Evolutionary conservation across 2,329 filamentous ascomycete genomes (phyloP).

Genomic region (Phialophora chinensis): DNA sequence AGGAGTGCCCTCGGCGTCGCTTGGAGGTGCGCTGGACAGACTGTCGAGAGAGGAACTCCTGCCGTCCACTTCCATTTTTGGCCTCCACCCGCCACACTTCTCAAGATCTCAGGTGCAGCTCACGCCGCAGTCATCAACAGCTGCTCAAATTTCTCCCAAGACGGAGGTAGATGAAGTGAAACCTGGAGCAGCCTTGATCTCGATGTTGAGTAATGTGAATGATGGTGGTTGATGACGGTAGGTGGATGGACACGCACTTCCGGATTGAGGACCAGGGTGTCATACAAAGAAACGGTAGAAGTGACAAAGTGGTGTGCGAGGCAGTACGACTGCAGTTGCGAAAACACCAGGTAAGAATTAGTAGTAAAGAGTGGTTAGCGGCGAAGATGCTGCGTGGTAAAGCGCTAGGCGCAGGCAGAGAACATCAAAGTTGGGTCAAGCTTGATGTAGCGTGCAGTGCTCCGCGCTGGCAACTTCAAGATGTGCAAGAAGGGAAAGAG

Average conservation of each 20-base stretch:
- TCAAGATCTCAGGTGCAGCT: constrained; percentile 6
- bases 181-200: background rate
- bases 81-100: constrained; percentile 6
- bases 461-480: constrained; percentile 12
- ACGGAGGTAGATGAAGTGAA: background rate
- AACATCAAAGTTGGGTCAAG: constrained; percentile 27
- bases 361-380: constrained; percentile 15
- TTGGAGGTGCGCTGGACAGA: constrained; percentile 39
- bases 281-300: constrained; percentile 12
- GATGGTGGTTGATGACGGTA: constrained; percentile 1
- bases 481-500: constrained; percentile 30
- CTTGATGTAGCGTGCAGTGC: constrained; percentile 5
- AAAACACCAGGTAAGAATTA: constrained; percentile 20
- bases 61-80: constrained; percentile 36
- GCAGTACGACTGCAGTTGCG: background rate
- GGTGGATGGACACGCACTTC: constrained; percentile 8
- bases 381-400: constrained; percentile 22
- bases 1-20: constrained; percentile 36
- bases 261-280: constrained; percentile 4
- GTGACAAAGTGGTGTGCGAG: constrained; percentile 3
- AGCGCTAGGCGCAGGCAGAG: constrained; percentile 16
- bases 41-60: constrained; percentile 39
- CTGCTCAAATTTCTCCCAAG: background rate
- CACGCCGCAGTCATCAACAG: constrained; percentile 11
- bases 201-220: background rate